These are phyloP conservation scores for Scopulariopsis brevicaulis DNA, from an alignment of 2,329 filamentous ascomycete species.

Conservation along the genomic window DNA sequence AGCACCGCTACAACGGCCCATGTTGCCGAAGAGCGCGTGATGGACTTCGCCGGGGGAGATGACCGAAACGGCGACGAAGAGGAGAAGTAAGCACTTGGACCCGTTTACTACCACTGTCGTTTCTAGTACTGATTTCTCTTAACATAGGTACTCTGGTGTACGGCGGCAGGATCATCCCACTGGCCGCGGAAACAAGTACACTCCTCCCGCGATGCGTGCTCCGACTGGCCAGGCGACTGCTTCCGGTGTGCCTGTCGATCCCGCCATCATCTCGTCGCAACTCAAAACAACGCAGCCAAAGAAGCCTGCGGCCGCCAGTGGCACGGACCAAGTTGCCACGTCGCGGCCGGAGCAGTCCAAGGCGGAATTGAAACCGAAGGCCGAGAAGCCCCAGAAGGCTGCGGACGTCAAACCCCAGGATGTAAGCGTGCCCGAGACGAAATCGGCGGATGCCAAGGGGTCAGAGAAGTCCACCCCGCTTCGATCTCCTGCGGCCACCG, in stretches of 20 bases:
- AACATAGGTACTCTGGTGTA: conserved; percentile 75
- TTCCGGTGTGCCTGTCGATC: conserved; percentile 68
- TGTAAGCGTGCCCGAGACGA: conserved; percentile 1
- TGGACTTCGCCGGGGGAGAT: conserved; percentile 52
- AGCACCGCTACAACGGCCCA: conserved; percentile 66
- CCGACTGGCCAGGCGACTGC: conserved; percentile 64
- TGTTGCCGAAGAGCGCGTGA: conserved; percentile 78
- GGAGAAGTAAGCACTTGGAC: conserved; percentile 57
- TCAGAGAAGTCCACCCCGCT: conserved; percentile 6
- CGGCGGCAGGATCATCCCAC: conserved; percentile 60
- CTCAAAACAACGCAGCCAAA: conserved; percentile 39
- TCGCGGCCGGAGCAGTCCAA: conserved; percentile 13
- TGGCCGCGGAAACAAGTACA: conserved; percentile 61
- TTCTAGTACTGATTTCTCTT: neutral
- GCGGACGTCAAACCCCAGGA: conserved; percentile 12
- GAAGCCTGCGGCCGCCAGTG: conserved; percentile 10
- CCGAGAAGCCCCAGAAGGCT: conserved; percentile 9
- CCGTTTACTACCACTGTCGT: neutral
- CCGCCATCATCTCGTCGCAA: conserved; percentile 84
- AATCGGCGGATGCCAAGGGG: conserved; percentile 16
- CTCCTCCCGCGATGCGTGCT: conserved; percentile 76
- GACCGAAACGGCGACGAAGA: conserved; percentile 75
- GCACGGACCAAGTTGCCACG: neutral
- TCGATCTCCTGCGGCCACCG: conserved; percentile 14
- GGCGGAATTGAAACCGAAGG: conserved; percentile 6